Conservation (phyloP, 352 stramenopile species). For the Lagenidium giganteum region DNA sequence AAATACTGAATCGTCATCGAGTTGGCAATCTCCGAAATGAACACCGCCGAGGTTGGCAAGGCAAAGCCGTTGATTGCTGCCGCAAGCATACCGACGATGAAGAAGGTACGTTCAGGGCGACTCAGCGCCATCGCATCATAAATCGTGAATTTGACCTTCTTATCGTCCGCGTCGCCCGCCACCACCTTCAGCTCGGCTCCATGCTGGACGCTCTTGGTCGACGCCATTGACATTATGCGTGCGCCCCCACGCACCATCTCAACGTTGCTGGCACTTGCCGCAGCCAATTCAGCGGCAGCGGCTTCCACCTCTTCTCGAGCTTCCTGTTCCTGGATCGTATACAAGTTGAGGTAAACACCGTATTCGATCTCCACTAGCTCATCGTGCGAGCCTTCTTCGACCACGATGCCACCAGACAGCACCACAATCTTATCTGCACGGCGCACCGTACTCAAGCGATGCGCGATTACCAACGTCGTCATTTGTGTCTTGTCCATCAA, state of each 20-base stretch:
- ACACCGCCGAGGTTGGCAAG: slow-evolving; percentile 20
- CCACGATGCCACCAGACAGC: slow-evolving; percentile 27
- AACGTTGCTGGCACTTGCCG: too few relatives aligned
- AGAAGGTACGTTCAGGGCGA: slow-evolving; percentile 26
- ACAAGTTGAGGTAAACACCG: slow-evolving; percentile 29
- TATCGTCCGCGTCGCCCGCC: too few relatives aligned
- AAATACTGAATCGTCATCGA: slow-evolving; percentile 26
- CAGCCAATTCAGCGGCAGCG: background rate
- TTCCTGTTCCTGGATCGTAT: slow-evolving; percentile 22
- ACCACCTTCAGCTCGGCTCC: too few relatives aligned
- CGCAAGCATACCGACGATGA: slow-evolving; percentile 24
- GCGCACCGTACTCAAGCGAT: slow-evolving; percentile 82
- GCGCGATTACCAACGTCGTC: slow-evolving; percentile 92
- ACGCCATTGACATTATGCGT: background rate
- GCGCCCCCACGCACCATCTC: too few relatives aligned
- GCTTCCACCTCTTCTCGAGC: slow-evolving; percentile 17
- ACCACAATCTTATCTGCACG: slow-evolving; percentile 60
- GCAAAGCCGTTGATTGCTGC: slow-evolving; percentile 28
- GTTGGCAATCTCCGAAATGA: slow-evolving; percentile 18
- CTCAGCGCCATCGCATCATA: background rate
- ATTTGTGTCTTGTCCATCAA: slow-evolving; percentile 37
- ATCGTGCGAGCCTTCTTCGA: slow-evolving; percentile 43
- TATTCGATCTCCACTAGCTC: slow-evolving; percentile 48
- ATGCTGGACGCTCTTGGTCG: background rate
- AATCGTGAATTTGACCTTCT: too few relatives aligned